These are phyloP conservation scores for Mycena vitilis DNA, from an alignment of 768 basidiomycete genomes.

Conservation along the genomic window DNA sequence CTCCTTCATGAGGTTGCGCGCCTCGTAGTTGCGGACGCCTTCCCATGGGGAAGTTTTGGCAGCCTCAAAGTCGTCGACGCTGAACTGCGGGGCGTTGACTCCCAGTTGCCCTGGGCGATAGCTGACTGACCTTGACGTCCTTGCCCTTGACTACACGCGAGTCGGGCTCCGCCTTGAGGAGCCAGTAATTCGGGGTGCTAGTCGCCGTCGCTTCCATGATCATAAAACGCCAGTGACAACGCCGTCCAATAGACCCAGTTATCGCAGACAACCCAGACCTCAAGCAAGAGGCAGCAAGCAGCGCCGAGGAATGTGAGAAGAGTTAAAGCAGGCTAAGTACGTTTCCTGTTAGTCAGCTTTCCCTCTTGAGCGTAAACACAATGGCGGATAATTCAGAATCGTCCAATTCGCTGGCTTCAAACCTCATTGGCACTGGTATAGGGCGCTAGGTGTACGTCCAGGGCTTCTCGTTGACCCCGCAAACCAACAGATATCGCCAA, in stretches of 20 bases:
- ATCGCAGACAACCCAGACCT: not conserved
- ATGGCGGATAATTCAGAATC: constrained; percentile 42
- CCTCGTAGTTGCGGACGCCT: constrained; percentile 88
- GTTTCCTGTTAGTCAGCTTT: not conserved
- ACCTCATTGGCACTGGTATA: constrained; percentile 52
- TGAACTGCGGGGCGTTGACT: constrained; percentile 64
- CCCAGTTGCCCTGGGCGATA: constrained; percentile 6
- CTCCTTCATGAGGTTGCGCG: constrained; percentile 84
- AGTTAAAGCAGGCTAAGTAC: not conserved
- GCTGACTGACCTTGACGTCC: constrained; percentile 75
- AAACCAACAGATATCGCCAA: constrained; percentile 56
- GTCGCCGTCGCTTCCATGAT: constrained; percentile 12
- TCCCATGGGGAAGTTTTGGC: constrained; percentile 83
- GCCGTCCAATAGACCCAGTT: not conserved
- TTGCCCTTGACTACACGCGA: constrained; percentile 87
- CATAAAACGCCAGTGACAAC: not conserved
- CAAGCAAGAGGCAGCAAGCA: not conserved
- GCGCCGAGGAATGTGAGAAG: not conserved
- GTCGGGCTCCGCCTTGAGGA: constrained; percentile 90
- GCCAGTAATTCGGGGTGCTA: constrained; percentile 61
- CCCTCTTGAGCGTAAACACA: not conserved
- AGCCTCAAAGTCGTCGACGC: constrained; percentile 86
- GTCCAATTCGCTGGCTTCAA: constrained; percentile 56
- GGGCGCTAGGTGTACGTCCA: no score
- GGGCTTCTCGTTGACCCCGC: no score